Evolutionary conservation across 306 rosid genomes (phyloP).

Genomic region (Cicer cuneatum): DNA sequence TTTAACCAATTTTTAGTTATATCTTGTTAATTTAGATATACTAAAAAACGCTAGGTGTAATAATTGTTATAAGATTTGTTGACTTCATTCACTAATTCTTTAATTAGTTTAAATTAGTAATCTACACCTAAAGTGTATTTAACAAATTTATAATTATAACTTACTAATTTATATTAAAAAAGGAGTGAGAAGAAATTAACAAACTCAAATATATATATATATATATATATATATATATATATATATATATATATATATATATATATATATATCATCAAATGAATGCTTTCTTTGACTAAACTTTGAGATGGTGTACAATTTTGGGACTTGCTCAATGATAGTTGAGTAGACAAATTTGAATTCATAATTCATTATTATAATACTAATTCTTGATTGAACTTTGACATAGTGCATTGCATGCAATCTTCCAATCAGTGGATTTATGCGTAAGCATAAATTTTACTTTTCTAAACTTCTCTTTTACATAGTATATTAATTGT

Average conservation of each 20-base stretch:
- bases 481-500: not conserved
- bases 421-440: constrained; percentile 32
- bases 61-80: too few species aligned
- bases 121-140: too few species aligned
- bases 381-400: constrained; percentile 24
- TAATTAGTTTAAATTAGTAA: too few species aligned
- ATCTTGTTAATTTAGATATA: too few species aligned
- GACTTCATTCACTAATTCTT: too few species aligned
- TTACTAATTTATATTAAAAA: too few species aligned
- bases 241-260: too few species aligned
- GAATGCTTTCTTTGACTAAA: constrained; percentile 38
- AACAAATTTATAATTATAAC: too few species aligned
- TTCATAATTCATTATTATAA: constrained; percentile 35
- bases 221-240: not conserved
- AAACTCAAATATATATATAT: not conserved
- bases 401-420: constrained; percentile 27
- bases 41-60: too few species aligned
- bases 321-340: constrained; percentile 43
- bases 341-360: constrained; percentile 39
- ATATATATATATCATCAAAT: not conserved
- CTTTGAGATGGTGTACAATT: constrained; percentile 20
- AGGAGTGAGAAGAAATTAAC: too few species aligned
- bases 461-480: constrained; percentile 2
- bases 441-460: not conserved
- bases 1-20: too few species aligned